Evolutionary conservation across 1,284 basidiomycete species (phyloP), one percentile per base, ranked within the genome.

Genomic region (Rugosomyces carneus): DNA sequence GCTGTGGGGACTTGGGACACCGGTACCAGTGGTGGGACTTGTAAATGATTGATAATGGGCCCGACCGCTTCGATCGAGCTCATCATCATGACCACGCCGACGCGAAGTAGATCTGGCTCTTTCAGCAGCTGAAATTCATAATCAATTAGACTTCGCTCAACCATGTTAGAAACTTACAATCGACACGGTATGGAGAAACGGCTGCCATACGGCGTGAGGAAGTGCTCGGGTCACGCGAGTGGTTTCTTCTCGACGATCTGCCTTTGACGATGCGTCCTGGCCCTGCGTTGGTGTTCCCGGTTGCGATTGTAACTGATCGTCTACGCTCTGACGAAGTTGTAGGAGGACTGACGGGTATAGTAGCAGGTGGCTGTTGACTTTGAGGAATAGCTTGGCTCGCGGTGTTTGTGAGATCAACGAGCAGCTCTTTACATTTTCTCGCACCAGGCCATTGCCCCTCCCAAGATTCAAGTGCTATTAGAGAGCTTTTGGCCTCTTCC

Each of bases 361-460:
- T 42, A 26, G 55, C 57, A 5, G 61, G 47, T 16, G 41, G 35
- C 23, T 61, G 59, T 21, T 63, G 64, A 40, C 48, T 55, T 52
- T 72, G 68, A 19, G 63, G 63, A 40, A 86, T 79, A 34, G 83
- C 85, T 45, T 85, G 81, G 38, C 65, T 76, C 2, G 85, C 81
- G 4, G 82, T 89, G 39, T 65, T 78, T 23, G 77, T 75, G 42
- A 89, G 68, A 52, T 89, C 86, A 37, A 73, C 66, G 38, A 89
- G 73, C 20, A 89, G 64, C 53, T 89, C 85, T 62, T 83, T 89
- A 69, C 90, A 87, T 65, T 93, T 92, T 37, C 80, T 75, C 47
- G 88, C 88, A 16, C 90, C 90, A 15, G 90, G 90, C 91, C 91
- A 93, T 42, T 81, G 77, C 1, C 88, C 88, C 65, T 92, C 90